Evolutionary conservation across 2,329 filamentous ascomycete species (phyloP), one percentile per base, ranked within the genome.

Genomic region (Penicillium sp.): DNA sequence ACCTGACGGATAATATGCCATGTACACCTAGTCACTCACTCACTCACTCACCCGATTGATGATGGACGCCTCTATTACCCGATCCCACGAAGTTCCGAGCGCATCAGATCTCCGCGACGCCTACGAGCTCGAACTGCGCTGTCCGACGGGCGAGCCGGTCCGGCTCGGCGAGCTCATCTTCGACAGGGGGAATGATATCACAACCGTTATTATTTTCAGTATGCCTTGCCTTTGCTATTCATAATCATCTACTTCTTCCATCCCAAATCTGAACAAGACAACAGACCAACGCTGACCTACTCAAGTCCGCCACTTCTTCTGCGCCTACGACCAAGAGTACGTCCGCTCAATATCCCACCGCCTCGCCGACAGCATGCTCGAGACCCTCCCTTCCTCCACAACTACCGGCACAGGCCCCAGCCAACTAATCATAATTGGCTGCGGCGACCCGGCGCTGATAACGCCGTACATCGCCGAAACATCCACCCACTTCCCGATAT

Each of bases 261-360:
- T 38, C 26, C 26, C 3, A 26, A 26, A 38, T 38, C 31, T 15
- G 13, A 38, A 9, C 7, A 15, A 38, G 8, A 9, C 8, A 13
- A 41, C 26, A 41, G 13, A 41, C 11, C 17, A 41, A 41, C 35
- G 8, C 3, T 15, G 1, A 15, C 1, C 5, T 5, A 4, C 5
- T 41, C 1, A 15, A 69, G 68, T 70, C 7, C 62, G 68, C 19
- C 69, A 71, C 62, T 70, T 69, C 53, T 70, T 70, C 56, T 70
- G 69, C 47, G 29, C 61, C 11, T 70, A 70, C 46, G 69, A 71
- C 11, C 67, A 70, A 61, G 60, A 61, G 48, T 71, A 71, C 35
- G 68, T 71, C 13, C 68, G 64, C 13, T 51, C 47, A 7, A 58
- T 67, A 17, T 49, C 66, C 1, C 19, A 45, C 3, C 59, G 68